These are phyloP conservation scores for Fusarium sp. DNA, from an alignment of 2,329 filamentous ascomycete genomes.

Conservation along the genomic window DNA sequence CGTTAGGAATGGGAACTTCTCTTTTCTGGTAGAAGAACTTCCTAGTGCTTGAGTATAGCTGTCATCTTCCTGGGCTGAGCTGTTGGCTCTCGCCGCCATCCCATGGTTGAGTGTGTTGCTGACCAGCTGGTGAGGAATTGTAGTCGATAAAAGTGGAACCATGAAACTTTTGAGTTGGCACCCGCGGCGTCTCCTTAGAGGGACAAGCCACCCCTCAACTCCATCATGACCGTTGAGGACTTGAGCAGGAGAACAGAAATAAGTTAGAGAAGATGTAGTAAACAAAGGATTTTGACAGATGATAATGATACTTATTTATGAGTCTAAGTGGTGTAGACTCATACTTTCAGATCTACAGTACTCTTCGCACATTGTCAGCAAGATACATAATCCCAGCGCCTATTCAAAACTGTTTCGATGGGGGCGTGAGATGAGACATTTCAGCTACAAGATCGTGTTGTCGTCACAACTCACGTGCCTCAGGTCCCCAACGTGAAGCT, in stretches of 20 bases:
- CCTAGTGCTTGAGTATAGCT: not conserved
- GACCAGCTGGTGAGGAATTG: slow-evolving; percentile 33
- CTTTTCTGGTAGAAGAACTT: not conserved
- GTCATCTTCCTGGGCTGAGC: slow-evolving; percentile 6
- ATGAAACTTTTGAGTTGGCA: slow-evolving; percentile 17
- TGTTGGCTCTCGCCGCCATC: slow-evolving; percentile 31
- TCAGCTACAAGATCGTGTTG: slow-evolving; percentile 6
- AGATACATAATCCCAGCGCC: not conserved
- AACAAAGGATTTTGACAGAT: not conserved
- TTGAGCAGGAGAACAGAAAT: not conserved
- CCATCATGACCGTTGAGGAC: not conserved
- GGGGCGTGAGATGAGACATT: slow-evolving; percentile 30
- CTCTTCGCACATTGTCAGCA: slow-evolving; percentile 7
- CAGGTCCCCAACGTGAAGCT: not conserved
- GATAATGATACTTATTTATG: not conserved
- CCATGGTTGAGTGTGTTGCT: slow-evolving; percentile 38
- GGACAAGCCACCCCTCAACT: slow-evolving; percentile 8
- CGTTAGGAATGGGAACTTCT: not conserved
- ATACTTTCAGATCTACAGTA: not conserved
- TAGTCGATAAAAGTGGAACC: slow-evolving; percentile 35
- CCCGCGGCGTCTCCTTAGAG: slow-evolving; percentile 29
- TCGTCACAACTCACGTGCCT: slow-evolving; percentile 36
- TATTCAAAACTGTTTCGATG: not conserved
- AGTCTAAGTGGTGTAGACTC: not conserved
- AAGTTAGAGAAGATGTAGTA: too few species aligned